These are phyloP conservation scores for Amphichorda felina DNA, from an alignment of 2,329 filamentous ascomycete species.

Conservation along the genomic window DNA sequence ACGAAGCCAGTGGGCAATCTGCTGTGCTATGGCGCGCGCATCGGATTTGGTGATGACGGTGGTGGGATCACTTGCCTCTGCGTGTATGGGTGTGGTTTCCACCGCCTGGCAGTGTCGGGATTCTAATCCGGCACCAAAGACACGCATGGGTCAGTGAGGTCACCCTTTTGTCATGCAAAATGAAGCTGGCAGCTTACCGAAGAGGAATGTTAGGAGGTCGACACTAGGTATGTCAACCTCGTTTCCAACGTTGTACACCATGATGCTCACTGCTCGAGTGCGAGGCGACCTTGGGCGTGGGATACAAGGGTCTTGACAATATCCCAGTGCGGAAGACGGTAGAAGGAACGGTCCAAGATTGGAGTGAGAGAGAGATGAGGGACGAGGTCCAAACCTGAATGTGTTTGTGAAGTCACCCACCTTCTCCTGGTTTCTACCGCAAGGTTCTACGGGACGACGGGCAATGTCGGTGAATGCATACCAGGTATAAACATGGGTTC, in stretches of 20 bases:
- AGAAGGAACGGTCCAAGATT: too few relatives aligned
- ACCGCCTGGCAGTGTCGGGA: slow-evolving; percentile 13
- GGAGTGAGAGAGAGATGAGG: too few relatives aligned
- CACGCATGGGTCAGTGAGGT: not conserved
- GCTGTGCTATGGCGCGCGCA: slow-evolving; percentile 33
- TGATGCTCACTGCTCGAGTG: too few relatives aligned
- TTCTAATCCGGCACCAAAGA: slow-evolving; percentile 11
- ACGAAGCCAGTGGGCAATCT: slow-evolving; percentile 44
- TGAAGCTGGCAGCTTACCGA: slow-evolving; percentile 18
- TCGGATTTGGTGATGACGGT: slow-evolving; percentile 37
- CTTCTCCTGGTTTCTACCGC: too few relatives aligned
- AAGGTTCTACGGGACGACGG: too few relatives aligned
- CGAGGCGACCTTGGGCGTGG: too few relatives aligned
- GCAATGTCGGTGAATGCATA: too few relatives aligned
- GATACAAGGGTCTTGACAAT: too few relatives aligned
- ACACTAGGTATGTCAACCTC: slow-evolving; percentile 21
- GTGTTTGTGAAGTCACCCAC: too few relatives aligned
- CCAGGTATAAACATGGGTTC: too few relatives aligned
- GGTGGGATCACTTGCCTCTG: slow-evolving; percentile 41
- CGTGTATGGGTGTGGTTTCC: slow-evolving; percentile 41
- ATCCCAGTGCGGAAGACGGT: too few relatives aligned
- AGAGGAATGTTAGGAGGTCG: slow-evolving; percentile 29
- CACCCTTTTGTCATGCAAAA: not conserved
- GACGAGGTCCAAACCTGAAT: too few relatives aligned
- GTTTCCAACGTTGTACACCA: slow-evolving; percentile 17